These are phyloP conservation scores for Ensete ventricosum DNA, from an alignment of 176 grass and related monocot species.

Conservation along the genomic window DNA sequence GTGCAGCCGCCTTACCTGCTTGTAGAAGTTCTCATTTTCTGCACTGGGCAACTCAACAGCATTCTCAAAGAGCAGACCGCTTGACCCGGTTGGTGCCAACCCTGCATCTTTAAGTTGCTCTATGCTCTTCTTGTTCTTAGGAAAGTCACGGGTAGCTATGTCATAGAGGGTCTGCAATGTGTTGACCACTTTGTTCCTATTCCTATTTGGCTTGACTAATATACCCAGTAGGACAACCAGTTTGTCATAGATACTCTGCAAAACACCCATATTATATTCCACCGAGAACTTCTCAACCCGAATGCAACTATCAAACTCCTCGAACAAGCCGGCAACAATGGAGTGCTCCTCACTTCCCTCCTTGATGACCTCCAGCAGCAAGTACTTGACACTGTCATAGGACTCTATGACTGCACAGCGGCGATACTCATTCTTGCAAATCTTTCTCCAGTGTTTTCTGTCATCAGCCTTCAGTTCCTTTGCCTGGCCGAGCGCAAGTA, in stretches of 20 bases:
- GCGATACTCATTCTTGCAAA: conserved; percentile 70
- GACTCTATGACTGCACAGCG: conserved; percentile 81
- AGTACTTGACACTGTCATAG: conserved; percentile 63
- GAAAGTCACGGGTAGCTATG: conserved; percentile 70
- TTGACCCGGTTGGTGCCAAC: conserved; percentile 29
- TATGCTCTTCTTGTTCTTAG: conserved; percentile 39
- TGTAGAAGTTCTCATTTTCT: conserved; percentile 54
- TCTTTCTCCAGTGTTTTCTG: conserved; percentile 48
- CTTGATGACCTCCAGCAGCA: conserved; percentile 61
- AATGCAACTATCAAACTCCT: conserved; percentile 45
- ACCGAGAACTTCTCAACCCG: conserved; percentile 34
- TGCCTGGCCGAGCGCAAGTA: conserved; percentile 78
- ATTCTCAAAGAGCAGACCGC: conserved; percentile 67
- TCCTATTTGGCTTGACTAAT: conserved; percentile 48
- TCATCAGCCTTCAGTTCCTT: conserved; percentile 62
- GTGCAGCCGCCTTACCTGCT: conserved; percentile 74
- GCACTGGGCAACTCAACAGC: conserved; percentile 43
- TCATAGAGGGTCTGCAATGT: conserved; percentile 84
- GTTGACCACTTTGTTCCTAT: conserved; percentile 69
- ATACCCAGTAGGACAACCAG: conserved; percentile 59
- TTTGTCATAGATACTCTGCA: conserved; percentile 57
- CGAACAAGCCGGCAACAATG: conserved; percentile 60
- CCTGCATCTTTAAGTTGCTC: conserved; percentile 44
- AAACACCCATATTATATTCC: conserved; percentile 41
- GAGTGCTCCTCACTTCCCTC: conserved; percentile 42